A percentile compares a stretch with the other conserved stretches of the same genome.
Evolutionary conservation across 1,139 yeast genomes (phyloP).

Genomic region (Geotrichum bryndzae): DNA sequence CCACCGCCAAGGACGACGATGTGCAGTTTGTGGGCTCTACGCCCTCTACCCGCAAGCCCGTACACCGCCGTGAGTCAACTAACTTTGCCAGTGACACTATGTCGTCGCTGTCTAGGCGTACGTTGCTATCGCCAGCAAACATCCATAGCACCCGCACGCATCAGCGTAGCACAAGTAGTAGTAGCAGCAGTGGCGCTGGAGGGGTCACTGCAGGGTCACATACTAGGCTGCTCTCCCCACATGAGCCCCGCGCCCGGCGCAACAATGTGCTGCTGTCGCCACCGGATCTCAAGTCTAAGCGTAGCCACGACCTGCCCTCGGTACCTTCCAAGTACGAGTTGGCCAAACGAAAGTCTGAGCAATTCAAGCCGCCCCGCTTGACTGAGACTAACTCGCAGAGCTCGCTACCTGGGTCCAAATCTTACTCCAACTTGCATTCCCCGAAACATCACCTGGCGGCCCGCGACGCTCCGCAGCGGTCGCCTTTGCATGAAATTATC

Average conservation of each 20-base stretch:
- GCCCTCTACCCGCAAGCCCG: neutral
- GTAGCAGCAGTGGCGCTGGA: neutral
- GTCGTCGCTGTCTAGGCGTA: neutral
- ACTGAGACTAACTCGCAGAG: neutral
- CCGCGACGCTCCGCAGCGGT: neutral
- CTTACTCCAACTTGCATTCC: neutral
- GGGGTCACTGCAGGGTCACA: neutral
- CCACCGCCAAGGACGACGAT: neutral
- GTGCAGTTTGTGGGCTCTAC: slow-evolving; percentile 2
- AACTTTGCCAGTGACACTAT: neutral
- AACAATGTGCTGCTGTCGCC: neutral
- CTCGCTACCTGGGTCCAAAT: neutral
- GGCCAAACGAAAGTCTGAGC: neutral
- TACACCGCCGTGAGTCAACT: neutral
- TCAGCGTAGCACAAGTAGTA: neutral
- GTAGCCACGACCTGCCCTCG: neutral
- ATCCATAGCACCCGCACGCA: neutral
- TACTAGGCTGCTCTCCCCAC: neutral
- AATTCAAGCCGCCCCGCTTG: neutral
- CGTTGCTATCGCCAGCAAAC: neutral
- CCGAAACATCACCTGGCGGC: neutral
- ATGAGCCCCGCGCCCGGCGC: neutral
- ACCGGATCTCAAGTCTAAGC: neutral
- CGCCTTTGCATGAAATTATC: neutral
- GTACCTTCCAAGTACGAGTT: neutral